Evolutionary conservation across 345 rosid genomes (phyloP).

Genomic region (Lagerstroemia speciosa): DNA sequence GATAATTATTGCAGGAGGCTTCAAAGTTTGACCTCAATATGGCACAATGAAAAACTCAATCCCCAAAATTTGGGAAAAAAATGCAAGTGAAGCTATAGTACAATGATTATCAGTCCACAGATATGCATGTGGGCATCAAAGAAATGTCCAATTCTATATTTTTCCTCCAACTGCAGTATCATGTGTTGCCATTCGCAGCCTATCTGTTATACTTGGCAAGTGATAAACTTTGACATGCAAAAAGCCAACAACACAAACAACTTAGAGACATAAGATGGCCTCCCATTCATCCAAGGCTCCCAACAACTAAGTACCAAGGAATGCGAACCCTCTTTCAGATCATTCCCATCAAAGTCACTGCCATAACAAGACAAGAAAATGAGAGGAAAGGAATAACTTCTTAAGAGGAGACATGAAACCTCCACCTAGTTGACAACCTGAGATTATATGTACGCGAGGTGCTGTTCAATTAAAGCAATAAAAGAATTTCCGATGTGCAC

Average conservation of each 20-base stretch:
- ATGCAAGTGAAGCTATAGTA: neutral
- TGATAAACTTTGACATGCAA: neutral
- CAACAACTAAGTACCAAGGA: neutral
- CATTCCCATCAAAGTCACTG: neutral
- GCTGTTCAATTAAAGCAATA: neutral
- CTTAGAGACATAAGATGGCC: neutral
- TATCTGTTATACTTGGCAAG: neutral
- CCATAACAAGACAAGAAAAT: too few relatives aligned
- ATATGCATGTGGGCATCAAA: neutral
- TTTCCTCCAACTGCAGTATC: neutral
- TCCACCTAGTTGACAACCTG: neutral
- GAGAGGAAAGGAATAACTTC: too few relatives aligned
- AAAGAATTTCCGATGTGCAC: neutral
- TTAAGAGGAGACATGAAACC: neutral
- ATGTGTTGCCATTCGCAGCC: neutral
- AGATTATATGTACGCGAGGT: neutral
- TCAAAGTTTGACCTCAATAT: neutral
- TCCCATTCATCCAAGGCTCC: neutral
- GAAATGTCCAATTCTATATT: neutral
- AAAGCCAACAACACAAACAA: neutral
- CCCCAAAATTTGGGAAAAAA: neutral
- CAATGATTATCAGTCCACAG: neutral
- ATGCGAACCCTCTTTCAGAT: neutral
- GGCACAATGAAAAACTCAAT: neutral
- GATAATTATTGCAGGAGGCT: too few relatives aligned